These are phyloP conservation scores for Melanomma pulvis-pyrius DNA, from an alignment of 495 filamentous ascomycete species.

Conservation along the genomic window DNA sequence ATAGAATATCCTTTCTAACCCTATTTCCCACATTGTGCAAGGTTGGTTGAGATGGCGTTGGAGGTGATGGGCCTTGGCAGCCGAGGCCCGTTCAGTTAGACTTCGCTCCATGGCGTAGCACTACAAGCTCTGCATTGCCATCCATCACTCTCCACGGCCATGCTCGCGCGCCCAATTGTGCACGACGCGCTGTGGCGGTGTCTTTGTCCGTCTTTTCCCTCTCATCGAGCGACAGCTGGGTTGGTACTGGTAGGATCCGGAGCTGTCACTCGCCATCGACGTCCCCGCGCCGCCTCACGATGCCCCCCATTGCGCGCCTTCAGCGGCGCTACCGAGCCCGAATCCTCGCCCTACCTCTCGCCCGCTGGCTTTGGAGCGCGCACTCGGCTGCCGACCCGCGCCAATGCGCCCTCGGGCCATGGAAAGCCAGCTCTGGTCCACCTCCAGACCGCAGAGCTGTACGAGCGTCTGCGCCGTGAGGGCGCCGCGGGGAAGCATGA, in stretches of 20 bases:
- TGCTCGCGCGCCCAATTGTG: conserved; percentile 34
- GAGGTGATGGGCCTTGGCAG: neutral
- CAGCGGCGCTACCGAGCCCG: neutral
- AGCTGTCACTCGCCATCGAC: neutral
- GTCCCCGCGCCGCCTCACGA: neutral
- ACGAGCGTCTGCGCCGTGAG: conserved; percentile 51
- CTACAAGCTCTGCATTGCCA: too few species aligned
- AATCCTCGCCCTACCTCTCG: neutral
- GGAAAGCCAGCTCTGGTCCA: conserved; percentile 18
- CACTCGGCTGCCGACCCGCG: neutral
- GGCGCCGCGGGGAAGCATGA: conserved; percentile 39
- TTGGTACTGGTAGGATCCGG: too few species aligned
- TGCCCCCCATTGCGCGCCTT: conserved; percentile 1
- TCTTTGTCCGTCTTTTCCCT: conserved; percentile 43
- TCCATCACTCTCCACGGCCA: conserved; percentile 11
- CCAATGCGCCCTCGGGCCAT: neutral
- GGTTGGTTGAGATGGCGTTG: too few species aligned
- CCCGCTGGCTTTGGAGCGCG: neutral
- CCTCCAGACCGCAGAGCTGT: conserved; percentile 44
- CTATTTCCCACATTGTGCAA: neutral
- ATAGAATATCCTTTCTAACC: neutral
- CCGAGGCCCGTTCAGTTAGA: conserved; percentile 1
- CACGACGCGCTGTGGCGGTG: conserved; percentile 47
- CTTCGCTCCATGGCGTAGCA: too few species aligned
- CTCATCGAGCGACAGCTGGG: too few species aligned